Evolutionary conservation across 1,139 yeast species (phyloP).

Genomic region (Hansenula lynferdii): DNA sequence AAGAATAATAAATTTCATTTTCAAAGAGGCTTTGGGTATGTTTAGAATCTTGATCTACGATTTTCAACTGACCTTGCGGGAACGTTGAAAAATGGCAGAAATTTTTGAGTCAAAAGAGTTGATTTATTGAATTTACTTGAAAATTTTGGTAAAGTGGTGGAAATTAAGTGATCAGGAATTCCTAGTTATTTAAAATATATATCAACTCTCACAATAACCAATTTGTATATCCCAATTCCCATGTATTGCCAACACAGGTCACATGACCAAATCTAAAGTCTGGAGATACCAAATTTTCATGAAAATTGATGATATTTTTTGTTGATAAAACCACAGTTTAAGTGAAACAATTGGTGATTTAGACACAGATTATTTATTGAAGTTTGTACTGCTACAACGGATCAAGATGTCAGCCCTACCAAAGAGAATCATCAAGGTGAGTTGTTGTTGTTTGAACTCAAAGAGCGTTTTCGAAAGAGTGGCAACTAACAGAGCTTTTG

Average conservation of each 20-base stretch:
- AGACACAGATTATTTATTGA: not conserved
- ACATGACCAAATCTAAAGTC: not conserved
- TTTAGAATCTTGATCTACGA: no score
- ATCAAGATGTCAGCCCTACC: conserved; percentile 59
- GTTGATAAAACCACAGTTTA: not conserved
- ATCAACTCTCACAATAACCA: no score
- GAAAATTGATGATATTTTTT: not conserved
- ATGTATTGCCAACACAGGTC: no score
- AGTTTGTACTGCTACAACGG: not conserved
- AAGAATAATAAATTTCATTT: not conserved
- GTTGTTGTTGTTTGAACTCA: conserved; percentile 14
- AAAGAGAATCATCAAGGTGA: conserved; percentile 79
- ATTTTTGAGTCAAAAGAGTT: no score
- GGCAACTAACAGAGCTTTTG: conserved; percentile 1
- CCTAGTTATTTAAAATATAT: no score
- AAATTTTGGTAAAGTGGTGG: no score
- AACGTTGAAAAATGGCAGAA: no score
- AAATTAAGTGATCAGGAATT: no score
- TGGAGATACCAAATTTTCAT: not conserved
- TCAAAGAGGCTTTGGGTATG: not conserved
- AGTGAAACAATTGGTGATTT: not conserved
- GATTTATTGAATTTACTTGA: no score
- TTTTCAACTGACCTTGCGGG: no score
- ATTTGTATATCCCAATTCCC: no score
- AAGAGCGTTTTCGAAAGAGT: not conserved